Evolutionary conservation across 495 filamentous ascomycete species (phyloP), one percentile per base, ranked within the genome.

Genomic region (Pyronema omphalodes): DNA sequence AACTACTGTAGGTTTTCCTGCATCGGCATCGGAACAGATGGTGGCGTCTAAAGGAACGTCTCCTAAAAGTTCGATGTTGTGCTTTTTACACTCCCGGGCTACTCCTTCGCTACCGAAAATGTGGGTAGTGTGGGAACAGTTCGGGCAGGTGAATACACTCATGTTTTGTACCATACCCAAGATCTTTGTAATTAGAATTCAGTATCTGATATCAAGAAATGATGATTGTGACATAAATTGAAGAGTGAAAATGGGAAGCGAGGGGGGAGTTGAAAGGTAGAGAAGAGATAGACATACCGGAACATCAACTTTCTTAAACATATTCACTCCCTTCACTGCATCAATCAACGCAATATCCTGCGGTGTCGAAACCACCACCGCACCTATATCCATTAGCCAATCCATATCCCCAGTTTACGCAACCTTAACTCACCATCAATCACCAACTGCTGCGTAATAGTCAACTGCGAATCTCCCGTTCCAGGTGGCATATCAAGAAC

Each of bases 141-240:
- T 71, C 0, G 88, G 86, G 59, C 91, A 96, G 1, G 68, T 72
- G 60, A 94, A 95, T 19, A 82, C 73, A 3, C 80, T 82, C 91
- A 99, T 99, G 59, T 99, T 99, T 63, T 89, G 82, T 47, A 96
- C 81, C 74, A 96, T 81, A n/a, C 91, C 91, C 19, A 96, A 69
- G 12, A 84, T 71, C 65, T 70, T n/a, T 17, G 19, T 34, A 18
- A 17, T 14, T 18, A 48, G 9, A 55, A 52, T 14, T 45, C 23
- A 57, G 15, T 8, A 6, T 15, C 15, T 12, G n/a, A 1, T 29
- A 5, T 29, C 23, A 29, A 29, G 23, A 29, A 29, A n/a, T n/a
- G n/a, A n/a, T 14, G 33, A 12, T 33, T 44, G 15, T 2, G 14
- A 33, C 17, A 19, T 7, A 56, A 23, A 41, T 36, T 52, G 3